Evolutionary conservation across 352 stramenopile genomes (phyloP), one percentile per base, ranked within the genome.

Genomic region (Globisporangium lucens): DNA sequence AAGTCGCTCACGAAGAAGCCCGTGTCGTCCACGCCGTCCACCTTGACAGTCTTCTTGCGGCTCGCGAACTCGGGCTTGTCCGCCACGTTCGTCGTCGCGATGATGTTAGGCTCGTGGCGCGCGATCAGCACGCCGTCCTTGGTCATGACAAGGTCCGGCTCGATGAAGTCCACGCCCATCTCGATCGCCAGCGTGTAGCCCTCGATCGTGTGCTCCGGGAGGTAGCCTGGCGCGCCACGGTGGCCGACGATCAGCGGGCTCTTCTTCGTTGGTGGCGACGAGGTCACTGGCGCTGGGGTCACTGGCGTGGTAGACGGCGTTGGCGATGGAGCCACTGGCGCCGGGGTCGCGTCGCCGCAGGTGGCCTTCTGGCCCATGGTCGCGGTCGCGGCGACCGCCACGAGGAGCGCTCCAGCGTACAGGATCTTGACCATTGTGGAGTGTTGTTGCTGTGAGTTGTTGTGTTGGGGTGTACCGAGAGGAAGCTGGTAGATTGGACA

Each of bases 1-100:
- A 98, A 98, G 71, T 98, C 90, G 66, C 85, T 92, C 56, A 92
- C 86, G 66, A 92, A 98, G 72, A 92, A 98, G 13, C 89, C 85
- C 22, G 73, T 71, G 24, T 78, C 76, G 47, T 78, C 63, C 29
- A 82, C 71, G 52, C 85, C 87, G 56, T 93, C 85, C 3, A 93
- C 65, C 24, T 70, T 78, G 30, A 85, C 77, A 49, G 74, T 90
- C 58, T 77, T 78, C 62, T 80, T 74, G 56, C 86, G 80, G 68
- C 80, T 74, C 51, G 83, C 80, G 59, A 94, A 95, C 71, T 95
- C 84, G 1, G 86, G 75, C 59, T 79, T 82, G 43, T 82, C 73
- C 38, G 76, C 70, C n/a, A 98, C 82, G 78, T 98, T 82, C 7
- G 94, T 97, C 38, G 94, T 98, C 41, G 79, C 75, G 68, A 93